Evolutionary conservation across 1,284 basidiomycete species (phyloP).

Genomic region (Anthracocystis setariae): DNA sequence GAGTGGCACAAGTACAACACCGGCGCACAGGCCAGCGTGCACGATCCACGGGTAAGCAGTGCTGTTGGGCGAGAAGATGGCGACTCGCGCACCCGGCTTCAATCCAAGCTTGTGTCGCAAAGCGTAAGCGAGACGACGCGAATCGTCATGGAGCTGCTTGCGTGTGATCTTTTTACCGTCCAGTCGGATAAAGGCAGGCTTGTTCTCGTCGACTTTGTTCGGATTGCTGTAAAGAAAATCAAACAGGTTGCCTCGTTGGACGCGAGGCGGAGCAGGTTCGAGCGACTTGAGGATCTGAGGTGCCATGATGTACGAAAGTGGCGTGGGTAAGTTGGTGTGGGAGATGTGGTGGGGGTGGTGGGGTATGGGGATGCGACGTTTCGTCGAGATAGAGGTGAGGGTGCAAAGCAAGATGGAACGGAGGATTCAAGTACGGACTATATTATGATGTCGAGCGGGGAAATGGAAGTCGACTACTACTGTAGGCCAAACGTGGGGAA

Average conservation of each 20-base stretch:
- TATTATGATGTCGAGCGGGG: no score
- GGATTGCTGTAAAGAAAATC: constrained; percentile 56
- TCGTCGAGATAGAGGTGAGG: no score
- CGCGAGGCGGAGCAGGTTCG: constrained; percentile 30
- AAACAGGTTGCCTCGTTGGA: constrained; percentile 50
- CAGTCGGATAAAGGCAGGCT: constrained; percentile 47
- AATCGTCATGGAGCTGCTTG: constrained; percentile 45
- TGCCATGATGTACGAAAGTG: constrained; percentile 20
- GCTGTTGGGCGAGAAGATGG: constrained; percentile 63
- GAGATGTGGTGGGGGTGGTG: background rate
- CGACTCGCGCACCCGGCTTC: constrained; percentile 51
- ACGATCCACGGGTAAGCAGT: constrained; percentile 54
- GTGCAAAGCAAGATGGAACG: no score
- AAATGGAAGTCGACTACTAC: no score
- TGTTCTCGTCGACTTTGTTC: constrained; percentile 45
- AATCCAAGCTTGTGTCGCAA: constrained; percentile 55
- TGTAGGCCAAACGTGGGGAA: no score
- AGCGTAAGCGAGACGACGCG: constrained; percentile 48
- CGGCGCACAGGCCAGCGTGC: constrained; percentile 53
- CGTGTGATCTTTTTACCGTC: constrained; percentile 58
- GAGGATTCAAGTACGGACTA: background rate
- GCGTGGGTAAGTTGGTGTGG: background rate
- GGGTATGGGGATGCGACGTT: no score
- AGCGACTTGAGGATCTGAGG: constrained; percentile 51
- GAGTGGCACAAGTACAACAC: constrained; percentile 54